A percentile compares a stretch with the other conserved stretches of the same genome.
Evolutionary conservation across 495 filamentous ascomycete species (phyloP).

Genomic region (Hypoxylon rickii): DNA sequence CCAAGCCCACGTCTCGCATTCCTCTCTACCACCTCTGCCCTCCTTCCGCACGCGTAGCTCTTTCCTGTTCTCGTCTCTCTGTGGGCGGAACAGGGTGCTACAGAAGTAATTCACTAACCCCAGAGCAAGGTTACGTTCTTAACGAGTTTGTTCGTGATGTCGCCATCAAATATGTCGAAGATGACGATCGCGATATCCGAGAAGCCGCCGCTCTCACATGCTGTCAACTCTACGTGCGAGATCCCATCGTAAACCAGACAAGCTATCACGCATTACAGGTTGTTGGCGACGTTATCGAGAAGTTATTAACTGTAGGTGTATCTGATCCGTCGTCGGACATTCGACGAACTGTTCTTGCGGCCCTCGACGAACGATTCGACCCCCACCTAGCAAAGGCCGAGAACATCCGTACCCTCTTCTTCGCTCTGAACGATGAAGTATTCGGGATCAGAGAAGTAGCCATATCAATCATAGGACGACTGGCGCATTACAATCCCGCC

Average conservation of each 20-base stretch:
- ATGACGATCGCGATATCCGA: conserved; percentile 89
- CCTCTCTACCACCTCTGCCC: neutral
- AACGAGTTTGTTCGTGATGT: conserved; percentile 99
- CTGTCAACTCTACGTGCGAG: conserved; percentile 93
- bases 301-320: conserved; percentile 89
- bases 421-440: conserved; percentile 93
- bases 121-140: conserved; percentile 73
- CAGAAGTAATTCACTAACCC: conserved; percentile 21
- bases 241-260: conserved; percentile 97
- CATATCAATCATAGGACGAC: conserved; percentile 91
- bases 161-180: conserved; percentile 95
- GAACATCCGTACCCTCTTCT: conserved; percentile 92
- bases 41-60: neutral
- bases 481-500: conserved; percentile 89
- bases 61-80: neutral
- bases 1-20: neutral
- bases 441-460: conserved; percentile 92
- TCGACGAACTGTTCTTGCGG: conserved; percentile 80
- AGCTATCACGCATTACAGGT: conserved; percentile 95
- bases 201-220: conserved; percentile 95
- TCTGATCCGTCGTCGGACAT: conserved; percentile 90
- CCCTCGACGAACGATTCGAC: conserved; percentile 92
- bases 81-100: neutral
- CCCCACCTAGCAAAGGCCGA: conserved; percentile 92
- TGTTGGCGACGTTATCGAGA: conserved; percentile 96